Base-by-base conservation (phyloP, 1,284 basidiomycete species). In the Anthracocystis setariae region DNA sequence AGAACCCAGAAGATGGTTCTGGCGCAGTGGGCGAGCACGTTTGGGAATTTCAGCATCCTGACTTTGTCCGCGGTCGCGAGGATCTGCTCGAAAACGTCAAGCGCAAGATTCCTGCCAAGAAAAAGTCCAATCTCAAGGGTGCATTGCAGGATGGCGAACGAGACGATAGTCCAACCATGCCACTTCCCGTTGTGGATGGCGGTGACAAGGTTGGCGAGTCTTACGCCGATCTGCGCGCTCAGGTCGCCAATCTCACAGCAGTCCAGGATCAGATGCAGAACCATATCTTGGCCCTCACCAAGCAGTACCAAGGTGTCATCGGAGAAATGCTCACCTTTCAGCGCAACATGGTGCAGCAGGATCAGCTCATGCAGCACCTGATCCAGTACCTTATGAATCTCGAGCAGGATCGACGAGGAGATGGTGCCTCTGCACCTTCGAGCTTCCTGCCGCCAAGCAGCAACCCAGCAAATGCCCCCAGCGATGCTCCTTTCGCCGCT, bases 11-110 rank as follows among this genome's bases (percentile, higher is more conserved):
- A 75, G 89, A 89, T 3, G 91, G 91, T 68, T 86, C 87, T 72
- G 88, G 89, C 60, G 91, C 88, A 75, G 91, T 91, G 39, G 92
- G 92, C 80, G 90, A 92, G 79, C 77, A 79, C 27, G 40, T 62
- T 3, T 98, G 95, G 94, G 95, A 94, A 27, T 98, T 98, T 83
- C 89, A 91, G 51, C 94, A 98, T 83, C 93, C 94, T 5, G 91
- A 93, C 80, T 98, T 98, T 83, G 44, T 73, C 12, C 70, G 76
- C 10, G 74, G 71, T 3, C 91, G 91, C 74, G 89, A 92, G 8
- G 91, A 94, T 83, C 86, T 91, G 32, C 88, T 97, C 48, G 93
- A 97, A 82, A 92, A 93, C 78, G 96, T 97, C 68, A 63, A 60
- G 51, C 64, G 70, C 44, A 73, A 73, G 57, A 68, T 68, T 38